A percentile compares a stretch with the other conserved stretches of the same genome.
Conservation (phyloP, 148 eudicot species). For the Rhododendron ovatum region DNA sequence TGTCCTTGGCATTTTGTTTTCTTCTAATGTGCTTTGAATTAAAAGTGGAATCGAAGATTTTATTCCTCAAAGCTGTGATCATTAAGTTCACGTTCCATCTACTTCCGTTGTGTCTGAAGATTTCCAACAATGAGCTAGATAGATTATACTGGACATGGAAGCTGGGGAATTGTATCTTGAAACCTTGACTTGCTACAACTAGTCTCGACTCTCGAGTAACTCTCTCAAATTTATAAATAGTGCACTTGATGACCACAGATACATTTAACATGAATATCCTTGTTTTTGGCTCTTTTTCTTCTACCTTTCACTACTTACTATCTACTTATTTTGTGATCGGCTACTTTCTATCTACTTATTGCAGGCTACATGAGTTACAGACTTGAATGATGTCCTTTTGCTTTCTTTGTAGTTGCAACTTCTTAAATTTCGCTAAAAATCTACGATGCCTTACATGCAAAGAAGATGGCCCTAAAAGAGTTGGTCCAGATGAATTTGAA, state of each 20-base stretch:
- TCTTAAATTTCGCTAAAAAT: constrained; percentile 41
- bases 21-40: background rate
- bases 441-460: constrained; percentile 34
- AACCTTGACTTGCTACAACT: background rate
- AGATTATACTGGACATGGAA: background rate
- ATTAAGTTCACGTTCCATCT: background rate
- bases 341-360: background rate
- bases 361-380: background rate
- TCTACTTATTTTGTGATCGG: background rate
- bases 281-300: background rate
- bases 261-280: background rate
- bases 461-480: constrained; percentile 37
- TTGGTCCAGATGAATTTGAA: constrained; percentile 23
- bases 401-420: constrained; percentile 37
- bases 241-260: background rate
- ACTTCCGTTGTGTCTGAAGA: background rate
- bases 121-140: background rate
- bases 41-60: background rate
- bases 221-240: background rate
- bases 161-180: background rate
- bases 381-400: background rate
- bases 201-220: background rate
- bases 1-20: background rate
- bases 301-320: too few relatives aligned
- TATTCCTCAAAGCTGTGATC: constrained; percentile 4